Base-by-base conservation (phyloP, 352 stramenopile species). In the Phytophthora rubi region DNA sequence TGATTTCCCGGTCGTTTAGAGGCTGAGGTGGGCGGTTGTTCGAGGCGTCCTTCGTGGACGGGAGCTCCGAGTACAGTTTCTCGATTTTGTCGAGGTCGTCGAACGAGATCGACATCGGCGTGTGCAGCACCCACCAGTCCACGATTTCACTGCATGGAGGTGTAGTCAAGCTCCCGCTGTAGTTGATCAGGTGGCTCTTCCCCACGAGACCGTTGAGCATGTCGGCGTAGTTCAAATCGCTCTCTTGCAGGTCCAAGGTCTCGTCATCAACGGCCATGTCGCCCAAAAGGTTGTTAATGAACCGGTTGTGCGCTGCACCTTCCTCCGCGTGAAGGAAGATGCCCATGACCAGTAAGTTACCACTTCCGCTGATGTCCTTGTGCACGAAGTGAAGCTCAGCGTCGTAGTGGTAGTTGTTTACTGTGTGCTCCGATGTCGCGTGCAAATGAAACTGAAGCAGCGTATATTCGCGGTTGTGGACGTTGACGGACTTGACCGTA, bases 131-230 rank as follows among this genome's bases (percentile, higher is more conserved):
- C 79, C 74, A 84, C 74, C 76, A 86, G 71, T 76, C 71, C 13
- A 84, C 79, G 48, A 73, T 76, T 63, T 84, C 79, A 37, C 62
- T 77, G 70, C 79, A 86, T n/a, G 73, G 73, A 6, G 79, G 79
- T 26, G 79, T 84, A 4, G 79, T 86, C 9, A 86, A 58, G 45
- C 76, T 83, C 23, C 79, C 79, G 6, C 47, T 55, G 69, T 86
- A 86, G 70, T 83, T 81, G 69, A 86, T 86, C 35, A 89, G 56
- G 58, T 84, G 73, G 62, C 80, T 86, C 26, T 64, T 71, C 21
- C 57, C 32, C 13, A 88, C 69, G 33, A 81, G 59, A 9, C 47
- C 28, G 53, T 76, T 83, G 39, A 88, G 71, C 60, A 82, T 12
- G 52, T 86, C 78, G 1, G 83, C 77, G 61, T 88, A 88, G 73